A percentile compares a stretch with the other conserved stretches of the same genome.
phyloP scores from a whole-genome alignment of 129 eudicot species.

The Flaveria trinervia region DNA sequence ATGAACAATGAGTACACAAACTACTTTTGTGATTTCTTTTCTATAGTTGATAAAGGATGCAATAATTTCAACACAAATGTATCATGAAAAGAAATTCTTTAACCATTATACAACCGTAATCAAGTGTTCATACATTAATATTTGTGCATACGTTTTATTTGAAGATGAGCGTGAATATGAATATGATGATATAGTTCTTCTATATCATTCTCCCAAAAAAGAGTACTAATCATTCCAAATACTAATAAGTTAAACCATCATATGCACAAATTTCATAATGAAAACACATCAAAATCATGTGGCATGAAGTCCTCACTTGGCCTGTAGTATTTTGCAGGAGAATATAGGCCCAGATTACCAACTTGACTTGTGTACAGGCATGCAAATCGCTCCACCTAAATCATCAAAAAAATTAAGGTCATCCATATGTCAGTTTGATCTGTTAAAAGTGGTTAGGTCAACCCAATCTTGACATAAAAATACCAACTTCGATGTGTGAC shows the following conservation, averaged over 20 bases:
- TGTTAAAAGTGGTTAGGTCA: too few species aligned
- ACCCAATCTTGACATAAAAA: not conserved
- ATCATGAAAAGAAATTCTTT: not conserved
- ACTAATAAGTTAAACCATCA: not conserved
- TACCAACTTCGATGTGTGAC: not conserved
- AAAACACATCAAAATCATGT: slow-evolving; percentile 78
- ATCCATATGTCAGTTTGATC: not conserved
- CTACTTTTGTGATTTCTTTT: not conserved
- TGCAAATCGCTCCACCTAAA: slow-evolving; percentile 96
- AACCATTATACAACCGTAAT: not conserved
- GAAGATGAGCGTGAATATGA: not conserved
- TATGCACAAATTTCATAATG: slow-evolving; percentile 30
- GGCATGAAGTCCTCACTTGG: slow-evolving; percentile 96
- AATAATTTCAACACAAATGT: not conserved
- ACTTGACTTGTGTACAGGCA: slow-evolving; percentile 91
- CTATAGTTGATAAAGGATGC: not conserved
- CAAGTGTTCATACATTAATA: not conserved
- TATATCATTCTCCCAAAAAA: not conserved
- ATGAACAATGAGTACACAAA: too few species aligned
- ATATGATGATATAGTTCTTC: not conserved
- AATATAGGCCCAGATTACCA: slow-evolving; percentile 68
- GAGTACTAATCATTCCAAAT: not conserved
- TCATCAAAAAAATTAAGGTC: not conserved
- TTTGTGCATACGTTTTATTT: not conserved
- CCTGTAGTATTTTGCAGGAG: slow-evolving; percentile 93